Evolutionary conservation across 1,139 yeast genomes (phyloP), one percentile per base, ranked within the genome.

Genomic region (Pichia inconspicua): DNA sequence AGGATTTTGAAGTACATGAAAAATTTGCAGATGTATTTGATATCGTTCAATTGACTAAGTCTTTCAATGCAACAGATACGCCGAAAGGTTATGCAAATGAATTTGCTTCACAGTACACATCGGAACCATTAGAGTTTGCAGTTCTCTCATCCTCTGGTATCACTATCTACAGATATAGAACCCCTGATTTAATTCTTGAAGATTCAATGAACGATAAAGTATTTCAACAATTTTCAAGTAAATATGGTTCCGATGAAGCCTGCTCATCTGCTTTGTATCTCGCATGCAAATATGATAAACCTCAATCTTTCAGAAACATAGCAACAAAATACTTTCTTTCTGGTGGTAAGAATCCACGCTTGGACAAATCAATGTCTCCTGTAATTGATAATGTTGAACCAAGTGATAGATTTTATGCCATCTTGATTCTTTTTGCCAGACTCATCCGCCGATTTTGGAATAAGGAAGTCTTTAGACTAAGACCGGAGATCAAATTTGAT

Each of bases 401-500:
- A 54, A 86, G 96, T 67, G 96, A 96, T 56, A 73, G 97, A 55
- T 89, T 90, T 59, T 92, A 88, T 64, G 97, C 97, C 45, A 77
- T 89, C n/a, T 82, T 94, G 19, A 74, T 89, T 41, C 76, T 90
- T 51, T 69, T 89, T 36, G 76, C 96, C 1, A 77, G 98, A 59
- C 67, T 89, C 22, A 78, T 92, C 56, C 75, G 94, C 54, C 82
- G 82, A 34, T 71, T 80, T 47, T 94, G 99, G 99, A 75, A 75
- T 48, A 71, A 70, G 34, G 80, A 80, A 47, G 85, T 89, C 3
- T 87, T 90, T 59, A 71, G 71, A 10, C 63, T 77, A 44, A 60
- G 62, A 40, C 69, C 74, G 0, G 69, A 72, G 44, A 69, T 77
- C 42, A 77, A 73, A 53, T 67, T 69, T 44, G 69, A 67, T 37